A percentile compares a stretch with the other conserved stretches of the same genome.
Conservation (phyloP, 1,284 basidiomycete genomes). For the Sporisorium sorghi region DNA sequence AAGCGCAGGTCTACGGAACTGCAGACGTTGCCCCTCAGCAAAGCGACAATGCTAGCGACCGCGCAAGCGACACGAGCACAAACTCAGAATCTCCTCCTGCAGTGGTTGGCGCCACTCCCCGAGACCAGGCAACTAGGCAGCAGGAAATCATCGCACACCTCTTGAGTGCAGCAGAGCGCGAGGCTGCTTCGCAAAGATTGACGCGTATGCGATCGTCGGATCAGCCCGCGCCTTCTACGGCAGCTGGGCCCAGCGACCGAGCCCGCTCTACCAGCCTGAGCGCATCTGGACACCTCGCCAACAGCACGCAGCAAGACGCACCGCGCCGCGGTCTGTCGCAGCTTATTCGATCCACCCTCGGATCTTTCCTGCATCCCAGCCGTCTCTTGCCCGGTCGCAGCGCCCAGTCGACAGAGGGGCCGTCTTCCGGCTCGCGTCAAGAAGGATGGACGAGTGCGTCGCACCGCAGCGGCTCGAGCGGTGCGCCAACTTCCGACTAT, state of each 20-base stretch:
- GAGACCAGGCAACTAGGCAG: conserved; percentile 13
- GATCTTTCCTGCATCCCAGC: conserved; percentile 29
- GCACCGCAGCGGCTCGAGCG: neutral
- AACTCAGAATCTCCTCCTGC: neutral
- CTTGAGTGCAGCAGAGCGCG: conserved; percentile 32
- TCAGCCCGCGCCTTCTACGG: conserved; percentile 4
- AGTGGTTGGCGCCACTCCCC: neutral
- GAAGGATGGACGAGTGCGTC: conserved; percentile 8
- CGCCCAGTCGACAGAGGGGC: conserved; percentile 5
- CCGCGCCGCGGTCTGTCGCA: conserved; percentile 25
- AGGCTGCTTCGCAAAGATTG: conserved; percentile 26
- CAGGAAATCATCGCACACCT: conserved; percentile 43
- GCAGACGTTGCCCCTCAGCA: neutral
- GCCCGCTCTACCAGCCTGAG: conserved; percentile 11
- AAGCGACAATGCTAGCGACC: no score
- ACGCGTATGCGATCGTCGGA: conserved; percentile 14
- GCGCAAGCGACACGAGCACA: neutral
- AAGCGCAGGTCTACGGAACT: conserved; percentile 15
- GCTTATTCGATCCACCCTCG: conserved; percentile 37
- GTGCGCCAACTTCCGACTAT: conserved; percentile 17
- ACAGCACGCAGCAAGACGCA: conserved; percentile 10
- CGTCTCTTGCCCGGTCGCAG: conserved; percentile 27
- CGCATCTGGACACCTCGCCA: conserved; percentile 8
- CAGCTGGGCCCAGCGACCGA: neutral
- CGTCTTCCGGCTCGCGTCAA: conserved; percentile 2